Conservation (phyloP, 495 filamentous ascomycete species). For the Lasiosphaeris hirsuta region DNA sequence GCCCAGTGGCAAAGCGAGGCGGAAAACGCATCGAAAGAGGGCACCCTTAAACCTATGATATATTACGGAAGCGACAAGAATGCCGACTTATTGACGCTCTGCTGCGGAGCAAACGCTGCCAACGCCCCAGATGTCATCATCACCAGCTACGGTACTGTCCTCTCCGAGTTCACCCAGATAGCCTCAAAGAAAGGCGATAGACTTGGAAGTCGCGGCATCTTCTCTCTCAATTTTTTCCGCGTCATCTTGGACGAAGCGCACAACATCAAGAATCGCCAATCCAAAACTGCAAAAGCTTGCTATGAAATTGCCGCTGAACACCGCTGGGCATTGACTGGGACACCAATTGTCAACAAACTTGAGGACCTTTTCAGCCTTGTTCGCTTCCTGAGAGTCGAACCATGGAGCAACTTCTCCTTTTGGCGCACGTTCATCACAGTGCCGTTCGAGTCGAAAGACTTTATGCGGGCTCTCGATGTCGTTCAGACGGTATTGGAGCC, state of each 20-base stretch:
- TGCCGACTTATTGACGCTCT: slow-evolving; percentile 69
- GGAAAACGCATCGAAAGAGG: slow-evolving; percentile 76
- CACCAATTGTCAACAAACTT: slow-evolving; percentile 92
- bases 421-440: slow-evolving; percentile 99
- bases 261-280: slow-evolving; percentile 84
- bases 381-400: slow-evolving; percentile 86
- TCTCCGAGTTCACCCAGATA: slow-evolving; percentile 82
- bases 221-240: slow-evolving; percentile 88
- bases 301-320: slow-evolving; percentile 82
- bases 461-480: slow-evolving; percentile 87
- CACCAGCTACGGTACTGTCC: slow-evolving; percentile 89
- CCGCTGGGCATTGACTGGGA: slow-evolving; percentile 92
- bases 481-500: slow-evolving; percentile 96
- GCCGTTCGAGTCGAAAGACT: slow-evolving; percentile 93
- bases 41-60: slow-evolving; percentile 75
- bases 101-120: slow-evolving; percentile 66
- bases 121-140: slow-evolving; percentile 86
- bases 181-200: slow-evolving; percentile 53
- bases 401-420: slow-evolving; percentile 97
- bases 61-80: slow-evolving; percentile 90
- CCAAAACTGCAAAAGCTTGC: slow-evolving; percentile 89
- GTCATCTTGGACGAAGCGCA: slow-evolving; percentile 96
- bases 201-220: slow-evolving; percentile 66
- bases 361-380: slow-evolving; percentile 97
- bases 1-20: slow-evolving; percentile 97